These are phyloP conservation scores for Hirsutella minnesotensis DNA, from an alignment of 2,329 filamentous ascomycete genomes.

Conservation along the genomic window DNA sequence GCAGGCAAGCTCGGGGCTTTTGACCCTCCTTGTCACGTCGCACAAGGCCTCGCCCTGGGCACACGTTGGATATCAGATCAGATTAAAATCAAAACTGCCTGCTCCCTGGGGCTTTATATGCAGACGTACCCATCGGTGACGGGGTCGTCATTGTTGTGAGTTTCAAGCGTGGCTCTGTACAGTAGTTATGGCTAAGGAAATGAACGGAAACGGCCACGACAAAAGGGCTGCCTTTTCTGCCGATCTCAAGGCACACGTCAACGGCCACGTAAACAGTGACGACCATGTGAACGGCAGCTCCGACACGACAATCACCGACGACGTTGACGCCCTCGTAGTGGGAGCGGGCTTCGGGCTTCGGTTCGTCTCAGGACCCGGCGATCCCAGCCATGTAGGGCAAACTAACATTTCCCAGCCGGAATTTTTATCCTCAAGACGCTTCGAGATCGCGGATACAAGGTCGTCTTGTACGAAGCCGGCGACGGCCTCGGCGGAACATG, in stretches of 20 bases:
- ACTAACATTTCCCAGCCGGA: constrained; percentile 26
- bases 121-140: too few species aligned
- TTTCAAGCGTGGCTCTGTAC: too few species aligned
- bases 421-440: constrained; percentile 40
- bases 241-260: neutral
- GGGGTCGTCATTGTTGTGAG: too few species aligned
- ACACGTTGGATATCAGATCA: too few species aligned
- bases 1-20: too few species aligned
- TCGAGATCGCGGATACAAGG: constrained; percentile 34
- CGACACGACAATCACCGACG: constrained; percentile 13
- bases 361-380: constrained; percentile 11
- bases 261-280: neutral
- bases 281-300: neutral
- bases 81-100: too few species aligned
- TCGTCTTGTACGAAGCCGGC: constrained; percentile 40
- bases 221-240: too few species aligned
- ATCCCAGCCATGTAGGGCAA: neutral
- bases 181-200: too few species aligned
- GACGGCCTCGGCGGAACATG: constrained; percentile 40
- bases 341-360: constrained; percentile 35
- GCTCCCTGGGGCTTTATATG: too few species aligned
- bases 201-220: too few species aligned
- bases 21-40: too few species aligned
- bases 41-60: too few species aligned
- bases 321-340: constrained; percentile 31